phyloP scores from a whole-genome alignment of 169 alveolate genomes.

The Cryptosporidium sp. region DNA sequence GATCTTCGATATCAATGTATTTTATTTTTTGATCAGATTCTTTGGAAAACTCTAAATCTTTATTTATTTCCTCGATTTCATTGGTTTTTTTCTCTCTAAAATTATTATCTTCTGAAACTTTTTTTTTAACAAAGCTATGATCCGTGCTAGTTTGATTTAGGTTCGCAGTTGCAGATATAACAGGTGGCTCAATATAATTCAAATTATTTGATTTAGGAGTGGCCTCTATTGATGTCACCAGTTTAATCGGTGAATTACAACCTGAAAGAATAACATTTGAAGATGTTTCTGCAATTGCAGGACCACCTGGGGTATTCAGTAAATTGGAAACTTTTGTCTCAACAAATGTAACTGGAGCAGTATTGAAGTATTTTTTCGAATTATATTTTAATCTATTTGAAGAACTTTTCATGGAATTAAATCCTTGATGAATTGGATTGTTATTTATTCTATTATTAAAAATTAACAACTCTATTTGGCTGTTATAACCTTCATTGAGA shows the following conservation, averaged over 20 bases:
- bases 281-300: conserved; percentile 37
- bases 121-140: not conserved
- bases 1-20: not conserved
- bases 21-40: not conserved
- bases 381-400: not conserved
- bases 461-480: conserved; percentile 5
- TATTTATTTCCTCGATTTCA: too few species aligned
- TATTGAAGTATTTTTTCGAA: not conserved
- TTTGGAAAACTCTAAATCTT: not conserved
- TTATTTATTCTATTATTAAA: not conserved
- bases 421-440: not conserved
- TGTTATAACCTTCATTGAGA: conserved; percentile 46
- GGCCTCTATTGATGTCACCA: conserved; percentile 9
- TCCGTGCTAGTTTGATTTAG: not conserved
- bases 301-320: conserved; percentile 27
- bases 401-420: not conserved
- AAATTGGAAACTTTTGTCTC: conserved; percentile 54
- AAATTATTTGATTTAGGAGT: not conserved
- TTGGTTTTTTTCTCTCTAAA: not conserved
- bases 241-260: conserved; percentile 40
- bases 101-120: not conserved
- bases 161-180: not conserved
- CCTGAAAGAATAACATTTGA: conserved; percentile 25
- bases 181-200: not conserved
- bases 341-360: conserved; percentile 26